phyloP scores from a whole-genome alignment of 345 rosid species.

The Pistacia atlantica region DNA sequence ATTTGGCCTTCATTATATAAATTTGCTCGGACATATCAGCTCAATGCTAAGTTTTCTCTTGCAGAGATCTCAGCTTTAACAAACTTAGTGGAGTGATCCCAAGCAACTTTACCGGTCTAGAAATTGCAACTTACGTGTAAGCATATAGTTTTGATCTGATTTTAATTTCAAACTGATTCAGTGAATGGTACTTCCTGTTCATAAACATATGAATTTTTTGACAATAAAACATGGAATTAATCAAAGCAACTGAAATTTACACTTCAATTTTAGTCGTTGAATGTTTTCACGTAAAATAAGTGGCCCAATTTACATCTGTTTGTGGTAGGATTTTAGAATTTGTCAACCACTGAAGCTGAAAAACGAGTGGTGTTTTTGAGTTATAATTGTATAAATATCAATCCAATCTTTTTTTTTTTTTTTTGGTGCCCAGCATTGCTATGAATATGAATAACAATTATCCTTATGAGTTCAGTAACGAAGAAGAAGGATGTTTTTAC shows the following conservation, averaged over 20 bases:
- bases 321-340: too few species aligned
- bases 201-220: too few species aligned
- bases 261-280: too few species aligned
- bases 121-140: slow-evolving; percentile 15
- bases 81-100: slow-evolving; percentile 42
- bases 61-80: slow-evolving; percentile 57
- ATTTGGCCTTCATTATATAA: background rate
- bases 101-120: background rate
- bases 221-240: too few species aligned
- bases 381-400: background rate
- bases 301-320: too few species aligned
- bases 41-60: background rate
- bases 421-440: background rate
- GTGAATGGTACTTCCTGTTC: too few species aligned
- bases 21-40: background rate
- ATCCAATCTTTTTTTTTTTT: background rate
- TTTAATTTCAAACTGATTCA: too few species aligned
- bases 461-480: background rate
- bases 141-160: background rate
- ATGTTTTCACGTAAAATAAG: too few species aligned
- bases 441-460: too few species aligned
- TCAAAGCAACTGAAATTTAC: too few species aligned
- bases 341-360: background rate
- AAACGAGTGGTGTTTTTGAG: background rate
- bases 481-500: background rate